A percentile compares a stretch with the other conserved stretches of the same genome.
Conservation (phyloP, 1,284 basidiomycete genomes). For the Dichomitus squalens region DNA sequence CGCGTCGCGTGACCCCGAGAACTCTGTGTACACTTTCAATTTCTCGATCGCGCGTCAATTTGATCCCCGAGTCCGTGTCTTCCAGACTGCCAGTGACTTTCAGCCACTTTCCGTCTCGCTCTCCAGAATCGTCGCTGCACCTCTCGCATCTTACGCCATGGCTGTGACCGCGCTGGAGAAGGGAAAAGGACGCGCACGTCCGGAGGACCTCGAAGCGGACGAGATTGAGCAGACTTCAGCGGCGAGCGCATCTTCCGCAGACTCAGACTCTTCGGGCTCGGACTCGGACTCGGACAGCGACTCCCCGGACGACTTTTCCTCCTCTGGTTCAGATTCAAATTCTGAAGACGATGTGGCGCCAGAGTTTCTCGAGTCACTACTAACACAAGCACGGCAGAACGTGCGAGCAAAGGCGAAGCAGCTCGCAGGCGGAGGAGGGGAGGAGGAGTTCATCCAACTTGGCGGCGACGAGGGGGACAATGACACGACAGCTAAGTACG, state of each 20-base stretch:
- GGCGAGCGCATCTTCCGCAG: slow-evolving; percentile 27
- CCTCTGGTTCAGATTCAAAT: slow-evolving; percentile 36
- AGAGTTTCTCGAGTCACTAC: slow-evolving; percentile 64
- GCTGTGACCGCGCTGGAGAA: slow-evolving; percentile 35
- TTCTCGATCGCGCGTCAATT: slow-evolving; percentile 14
- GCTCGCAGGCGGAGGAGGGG: slow-evolving; percentile 16
- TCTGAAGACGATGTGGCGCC: slow-evolving; percentile 50
- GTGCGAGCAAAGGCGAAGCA: slow-evolving; percentile 32
- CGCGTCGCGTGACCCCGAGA: slow-evolving; percentile 20
- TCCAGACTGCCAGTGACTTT: background rate
- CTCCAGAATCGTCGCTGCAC: background rate
- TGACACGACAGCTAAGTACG: slow-evolving; percentile 31
- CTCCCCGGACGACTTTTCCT: slow-evolving; percentile 18
- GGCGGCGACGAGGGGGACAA: slow-evolving; percentile 24
- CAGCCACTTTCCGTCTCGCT: background rate
- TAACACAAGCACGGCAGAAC: slow-evolving; percentile 61
- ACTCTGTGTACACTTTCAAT: slow-evolving; percentile 21
- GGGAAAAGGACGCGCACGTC: slow-evolving; percentile 45
- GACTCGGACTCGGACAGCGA: slow-evolving; percentile 37
- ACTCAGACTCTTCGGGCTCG: slow-evolving; percentile 35
- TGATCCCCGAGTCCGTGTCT: background rate
- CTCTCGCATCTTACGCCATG: slow-evolving; percentile 19
- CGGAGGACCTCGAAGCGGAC: slow-evolving; percentile 20
- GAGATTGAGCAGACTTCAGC: slow-evolving; percentile 28
- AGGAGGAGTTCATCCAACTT: slow-evolving; percentile 40